Evolutionary conservation across 2,329 filamentous ascomycete species (phyloP).

Genomic region (Epichloe festucae): DNA sequence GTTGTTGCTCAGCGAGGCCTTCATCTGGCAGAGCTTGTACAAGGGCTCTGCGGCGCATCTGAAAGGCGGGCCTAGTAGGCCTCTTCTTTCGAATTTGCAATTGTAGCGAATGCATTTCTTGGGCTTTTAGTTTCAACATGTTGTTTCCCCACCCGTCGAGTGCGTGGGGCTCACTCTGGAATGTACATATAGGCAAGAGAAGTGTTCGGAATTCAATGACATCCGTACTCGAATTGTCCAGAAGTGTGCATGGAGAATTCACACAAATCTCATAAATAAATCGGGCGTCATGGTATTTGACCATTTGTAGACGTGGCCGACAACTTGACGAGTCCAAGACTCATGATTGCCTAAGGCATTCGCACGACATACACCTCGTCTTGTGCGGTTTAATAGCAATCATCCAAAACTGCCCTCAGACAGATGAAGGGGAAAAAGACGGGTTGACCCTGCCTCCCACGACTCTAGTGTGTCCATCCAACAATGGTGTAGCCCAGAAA

Average conservation of each 20-base stretch:
- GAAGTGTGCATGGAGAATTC: no score
- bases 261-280: no score
- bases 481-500: not conserved
- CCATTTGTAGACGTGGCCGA: no score
- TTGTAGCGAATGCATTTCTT: conserved; percentile 12
- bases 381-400: no score
- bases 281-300: no score
- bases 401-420: not conserved
- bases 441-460: no score
- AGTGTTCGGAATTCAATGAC: not conserved
- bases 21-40: conserved; percentile 97
- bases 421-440: not conserved
- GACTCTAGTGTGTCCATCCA: not conserved
- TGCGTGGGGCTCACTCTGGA: not conserved
- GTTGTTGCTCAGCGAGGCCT: conserved; percentile 86
- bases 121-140: not conserved
- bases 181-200: not conserved
- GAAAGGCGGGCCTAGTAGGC: conserved; percentile 34
- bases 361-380: no score
- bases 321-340: no score
- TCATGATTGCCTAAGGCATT: no score
- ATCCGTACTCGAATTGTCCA: no score
- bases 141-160: not conserved
- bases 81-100: conserved; percentile 23
- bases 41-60: conserved; percentile 89